Evolutionary conservation across 2,329 filamentous ascomycete species (phyloP), one percentile per base, ranked within the genome.

Genomic region (Colletotrichum echinochloae): DNA sequence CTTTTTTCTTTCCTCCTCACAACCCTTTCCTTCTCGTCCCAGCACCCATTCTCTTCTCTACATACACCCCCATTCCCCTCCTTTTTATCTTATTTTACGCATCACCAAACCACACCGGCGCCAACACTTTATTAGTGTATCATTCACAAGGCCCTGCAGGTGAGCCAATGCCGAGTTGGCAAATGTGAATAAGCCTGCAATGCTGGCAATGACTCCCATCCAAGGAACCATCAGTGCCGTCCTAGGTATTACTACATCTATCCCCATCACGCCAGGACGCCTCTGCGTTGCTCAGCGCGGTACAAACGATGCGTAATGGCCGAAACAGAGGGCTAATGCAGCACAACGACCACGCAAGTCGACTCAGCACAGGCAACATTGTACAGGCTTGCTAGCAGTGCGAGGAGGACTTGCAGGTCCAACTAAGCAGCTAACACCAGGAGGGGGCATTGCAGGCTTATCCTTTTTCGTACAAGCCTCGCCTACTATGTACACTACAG

Each of bases 81-180:
- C 20, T 61, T 54, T 35, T 12, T 28, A 5, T 35, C 44, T 33
- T 23, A 33, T 48, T 60, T 23, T 23, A 56, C 12, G 20, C 35
- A 7, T 16, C 44, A 39, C 44, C 54, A 12, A 41, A 2, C 26
- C 41, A 33, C 41, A 57, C 30, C n/a, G 16, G 37, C 44, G 30
- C 33, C 28, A n/a, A 14, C 28, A 44, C 8, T 61, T 39, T 44
- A 63, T 49, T 33, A 64, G 41, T 5, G 20, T n/a, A n/a, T 3
- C 5, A 41, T 41, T 44, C 48, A 57, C 37, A 44, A 65, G 16
- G 66, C 26, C 61, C 54, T 69, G 66, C 61, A 55, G 54, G 61
- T 65, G 54, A 69, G 61, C 55, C 66, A 60, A 69, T 61, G 46
- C 66, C 37, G 35, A 64, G 35, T 30, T 30, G 52, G 60, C 65